These are phyloP conservation scores for Actinomortierella ambigua DNA, from an alignment of 371 early-diverging fungal species.

Conservation along the genomic window DNA sequence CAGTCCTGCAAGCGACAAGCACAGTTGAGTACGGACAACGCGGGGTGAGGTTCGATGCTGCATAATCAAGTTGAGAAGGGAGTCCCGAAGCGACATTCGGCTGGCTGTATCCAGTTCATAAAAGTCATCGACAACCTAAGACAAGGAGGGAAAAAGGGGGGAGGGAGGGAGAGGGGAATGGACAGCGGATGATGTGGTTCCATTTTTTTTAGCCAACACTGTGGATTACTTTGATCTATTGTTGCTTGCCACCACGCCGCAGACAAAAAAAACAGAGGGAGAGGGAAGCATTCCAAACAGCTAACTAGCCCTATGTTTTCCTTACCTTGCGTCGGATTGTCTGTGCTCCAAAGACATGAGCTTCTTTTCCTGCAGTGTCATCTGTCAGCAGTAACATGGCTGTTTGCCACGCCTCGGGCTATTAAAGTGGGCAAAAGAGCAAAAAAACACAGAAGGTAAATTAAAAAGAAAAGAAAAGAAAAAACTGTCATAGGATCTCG, in stretches of 20 bases:
- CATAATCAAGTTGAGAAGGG: conserved; percentile 70
- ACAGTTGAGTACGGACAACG: conserved; percentile 79
- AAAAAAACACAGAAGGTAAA: neutral
- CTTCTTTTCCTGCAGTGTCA: conserved; percentile 60
- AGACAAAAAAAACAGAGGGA: neutral
- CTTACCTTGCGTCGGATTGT: conserved; percentile 89
- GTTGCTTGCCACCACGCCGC: neutral
- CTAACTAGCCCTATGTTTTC: neutral
- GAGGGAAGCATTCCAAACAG: conserved; percentile 5
- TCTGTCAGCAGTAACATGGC: conserved; percentile 75
- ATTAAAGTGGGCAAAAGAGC: conserved; percentile 1
- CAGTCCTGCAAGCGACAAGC: conserved; percentile 83
- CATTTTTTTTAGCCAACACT: neutral
- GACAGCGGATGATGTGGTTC: conserved; percentile 1
- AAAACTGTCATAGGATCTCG: neutral
- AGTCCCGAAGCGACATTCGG: conserved; percentile 77
- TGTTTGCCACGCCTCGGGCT: conserved; percentile 89
- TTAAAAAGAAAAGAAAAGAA: neutral
- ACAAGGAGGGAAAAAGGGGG: neutral
- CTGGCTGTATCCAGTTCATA: conserved; percentile 72
- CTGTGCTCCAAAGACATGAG: conserved; percentile 90
- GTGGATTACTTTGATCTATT: neutral
- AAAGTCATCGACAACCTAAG: conserved; percentile 80
- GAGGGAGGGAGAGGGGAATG: neutral
- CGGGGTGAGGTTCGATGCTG: conserved; percentile 60